A percentile compares a stretch with the other conserved stretches of the same genome.
These are phyloP conservation scores for Fusarium nematophilum DNA, from an alignment of 2,329 filamentous ascomycete species.

Conservation along the genomic window DNA sequence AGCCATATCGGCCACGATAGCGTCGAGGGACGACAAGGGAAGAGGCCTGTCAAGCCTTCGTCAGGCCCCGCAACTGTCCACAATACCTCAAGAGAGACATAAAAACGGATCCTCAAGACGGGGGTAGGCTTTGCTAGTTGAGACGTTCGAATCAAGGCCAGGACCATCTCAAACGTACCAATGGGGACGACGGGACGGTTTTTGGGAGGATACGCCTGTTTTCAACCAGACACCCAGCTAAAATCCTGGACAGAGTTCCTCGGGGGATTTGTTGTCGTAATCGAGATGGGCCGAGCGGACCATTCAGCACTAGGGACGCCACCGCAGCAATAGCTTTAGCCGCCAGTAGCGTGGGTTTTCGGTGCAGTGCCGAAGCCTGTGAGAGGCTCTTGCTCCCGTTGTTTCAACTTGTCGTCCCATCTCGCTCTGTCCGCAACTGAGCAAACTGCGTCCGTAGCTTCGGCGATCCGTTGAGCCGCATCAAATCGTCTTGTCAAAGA, in stretches of 20 bases:
- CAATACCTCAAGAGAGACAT: background rate
- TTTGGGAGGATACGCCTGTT: slow-evolving; percentile 16
- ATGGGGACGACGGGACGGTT: slow-evolving; percentile 20
- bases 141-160: slow-evolving; percentile 26
- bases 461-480: background rate
- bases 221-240: background rate
- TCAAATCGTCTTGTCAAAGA: background rate
- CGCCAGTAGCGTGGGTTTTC: slow-evolving; percentile 13
- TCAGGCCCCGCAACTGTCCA: slow-evolving; percentile 1
- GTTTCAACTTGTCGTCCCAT: background rate
- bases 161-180: slow-evolving; percentile 34
- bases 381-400: background rate
- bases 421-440: too few relatives aligned
- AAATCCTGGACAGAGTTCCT: background rate
- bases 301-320: slow-evolving; percentile 4
- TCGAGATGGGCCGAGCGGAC: slow-evolving; percentile 2
- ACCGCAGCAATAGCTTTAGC: slow-evolving; percentile 1
- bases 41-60: background rate
- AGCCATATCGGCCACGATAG: slow-evolving; percentile 23
- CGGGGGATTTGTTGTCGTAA: background rate
- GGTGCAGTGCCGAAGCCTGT: slow-evolving; percentile 21
- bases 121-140: slow-evolving; percentile 12
- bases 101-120: slow-evolving; percentile 14
- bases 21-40: slow-evolving; percentile 23
- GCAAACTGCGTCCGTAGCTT: background rate